These are phyloP conservation scores for Lippia alba DNA, from an alignment of 305 asterid genomes.

Conservation along the genomic window DNA sequence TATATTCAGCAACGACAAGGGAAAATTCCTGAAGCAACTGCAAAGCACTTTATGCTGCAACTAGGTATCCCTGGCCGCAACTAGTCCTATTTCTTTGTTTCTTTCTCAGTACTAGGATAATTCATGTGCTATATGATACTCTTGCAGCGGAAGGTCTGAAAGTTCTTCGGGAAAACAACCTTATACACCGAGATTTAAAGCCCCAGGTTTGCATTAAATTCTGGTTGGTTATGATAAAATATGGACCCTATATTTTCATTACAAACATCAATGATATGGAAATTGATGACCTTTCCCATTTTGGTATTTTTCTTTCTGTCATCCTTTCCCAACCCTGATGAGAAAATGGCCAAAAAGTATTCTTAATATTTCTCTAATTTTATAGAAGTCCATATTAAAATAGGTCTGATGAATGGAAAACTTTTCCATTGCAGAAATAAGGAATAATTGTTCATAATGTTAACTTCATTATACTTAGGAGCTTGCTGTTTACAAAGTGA, in stretches of 20 bases:
- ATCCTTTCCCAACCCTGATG: not conserved
- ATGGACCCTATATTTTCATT: constrained; percentile 3
- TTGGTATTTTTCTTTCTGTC: constrained; percentile 4
- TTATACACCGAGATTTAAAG: constrained; percentile 88
- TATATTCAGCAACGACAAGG: constrained; percentile 75
- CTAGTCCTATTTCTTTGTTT: constrained; percentile 5
- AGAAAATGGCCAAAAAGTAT: not conserved
- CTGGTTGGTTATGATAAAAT: not conserved
- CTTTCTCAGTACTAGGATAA: constrained; percentile 22
- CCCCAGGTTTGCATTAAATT: constrained; percentile 72
- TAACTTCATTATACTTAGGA: constrained; percentile 17
- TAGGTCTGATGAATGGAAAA: constrained; percentile 9
- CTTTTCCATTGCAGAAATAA: constrained; percentile 10
- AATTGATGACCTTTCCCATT: not conserved
- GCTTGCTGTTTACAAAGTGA: constrained; percentile 21
- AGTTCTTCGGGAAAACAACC: constrained; percentile 79
- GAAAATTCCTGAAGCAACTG: constrained; percentile 77
- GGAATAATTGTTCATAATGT: constrained; percentile 10
- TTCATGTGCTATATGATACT: constrained; percentile 27
- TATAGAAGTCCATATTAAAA: not conserved
- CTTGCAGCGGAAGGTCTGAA: constrained; percentile 87
- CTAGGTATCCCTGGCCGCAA: constrained; percentile 55
- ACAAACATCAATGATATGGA: constrained; percentile 8
- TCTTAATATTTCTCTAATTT: not conserved
- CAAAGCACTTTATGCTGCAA: constrained; percentile 92